Evolutionary conservation across 257 asterid genomes (phyloP).

Genomic region (Capsicum chinense): DNA sequence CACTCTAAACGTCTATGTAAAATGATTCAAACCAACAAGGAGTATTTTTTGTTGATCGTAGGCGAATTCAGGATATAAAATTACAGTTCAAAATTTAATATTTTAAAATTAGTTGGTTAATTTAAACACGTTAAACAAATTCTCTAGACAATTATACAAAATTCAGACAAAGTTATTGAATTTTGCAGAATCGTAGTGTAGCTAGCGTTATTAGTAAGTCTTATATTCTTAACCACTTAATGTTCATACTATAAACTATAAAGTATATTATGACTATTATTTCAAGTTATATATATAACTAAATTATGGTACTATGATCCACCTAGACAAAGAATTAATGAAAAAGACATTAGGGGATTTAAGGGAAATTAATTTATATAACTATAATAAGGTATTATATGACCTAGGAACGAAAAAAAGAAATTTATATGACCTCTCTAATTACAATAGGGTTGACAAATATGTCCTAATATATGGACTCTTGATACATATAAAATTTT

Average conservation of each 20-base stretch:
- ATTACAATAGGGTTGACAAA: conserved; percentile 49
- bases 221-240: neutral
- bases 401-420: conserved; percentile 24
- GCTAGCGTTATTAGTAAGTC: neutral
- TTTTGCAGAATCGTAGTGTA: neutral
- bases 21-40: neutral
- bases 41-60: too few species aligned
- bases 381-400: neutral
- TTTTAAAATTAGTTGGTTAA: neutral
- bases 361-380: neutral
- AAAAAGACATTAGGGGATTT: conserved; percentile 19
- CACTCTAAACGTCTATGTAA: neutral
- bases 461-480: conserved; percentile 26
- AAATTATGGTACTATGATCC: neutral
- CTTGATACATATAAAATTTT: conserved; percentile 16
- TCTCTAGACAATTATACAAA: neutral
- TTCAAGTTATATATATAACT: neutral
- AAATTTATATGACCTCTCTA: neutral
- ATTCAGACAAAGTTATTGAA: neutral
- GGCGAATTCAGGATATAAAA: neutral
- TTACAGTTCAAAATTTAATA: neutral
- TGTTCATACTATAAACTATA: neutral
- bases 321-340: conserved; percentile 3
- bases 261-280: neutral
- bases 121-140: neutral